Conservation (phyloP, 257 asterid genomes). For the Solanum pinnatisectum region DNA sequence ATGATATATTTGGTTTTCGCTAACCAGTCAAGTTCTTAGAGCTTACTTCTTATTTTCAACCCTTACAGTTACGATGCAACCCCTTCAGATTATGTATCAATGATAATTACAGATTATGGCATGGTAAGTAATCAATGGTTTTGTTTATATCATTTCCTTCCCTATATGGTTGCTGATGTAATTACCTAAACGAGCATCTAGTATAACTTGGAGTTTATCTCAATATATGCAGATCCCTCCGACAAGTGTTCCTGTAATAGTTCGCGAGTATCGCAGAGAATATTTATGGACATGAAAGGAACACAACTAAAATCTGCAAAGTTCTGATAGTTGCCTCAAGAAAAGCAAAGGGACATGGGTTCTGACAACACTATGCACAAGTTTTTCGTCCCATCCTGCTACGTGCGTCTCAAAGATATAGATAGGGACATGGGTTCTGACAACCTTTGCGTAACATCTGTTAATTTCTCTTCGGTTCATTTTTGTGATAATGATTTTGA, state of each 20-base stretch:
- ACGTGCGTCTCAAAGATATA: neutral
- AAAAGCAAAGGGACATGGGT: neutral
- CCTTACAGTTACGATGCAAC: slow-evolving; percentile 72
- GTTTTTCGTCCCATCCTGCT: neutral
- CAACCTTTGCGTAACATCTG: neutral
- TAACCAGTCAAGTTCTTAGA: neutral
- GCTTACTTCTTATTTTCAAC: slow-evolving; percentile 11
- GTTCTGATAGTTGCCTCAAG: neutral
- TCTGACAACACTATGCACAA: neutral
- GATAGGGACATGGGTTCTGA: neutral
- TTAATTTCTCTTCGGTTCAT: neutral
- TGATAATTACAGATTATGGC: slow-evolving; percentile 87
- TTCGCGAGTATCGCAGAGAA: slow-evolving; percentile 63
- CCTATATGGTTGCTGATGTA: neutral
- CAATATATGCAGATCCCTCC: slow-evolving; percentile 62
- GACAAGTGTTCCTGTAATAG: slow-evolving; percentile 80
- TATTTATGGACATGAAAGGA: slow-evolving; percentile 45
- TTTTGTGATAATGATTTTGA: slow-evolving; percentile 10
- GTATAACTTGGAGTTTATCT: neutral
- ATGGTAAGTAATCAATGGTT: slow-evolving; percentile 47
- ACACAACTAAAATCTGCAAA: neutral
- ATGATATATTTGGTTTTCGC: neutral
- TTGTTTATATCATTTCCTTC: neutral
- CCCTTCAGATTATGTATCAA: slow-evolving; percentile 74
- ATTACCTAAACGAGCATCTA: neutral